phyloP scores from a whole-genome alignment of 177 flowering plant genomes.

The Vitis hybrid region DNA sequence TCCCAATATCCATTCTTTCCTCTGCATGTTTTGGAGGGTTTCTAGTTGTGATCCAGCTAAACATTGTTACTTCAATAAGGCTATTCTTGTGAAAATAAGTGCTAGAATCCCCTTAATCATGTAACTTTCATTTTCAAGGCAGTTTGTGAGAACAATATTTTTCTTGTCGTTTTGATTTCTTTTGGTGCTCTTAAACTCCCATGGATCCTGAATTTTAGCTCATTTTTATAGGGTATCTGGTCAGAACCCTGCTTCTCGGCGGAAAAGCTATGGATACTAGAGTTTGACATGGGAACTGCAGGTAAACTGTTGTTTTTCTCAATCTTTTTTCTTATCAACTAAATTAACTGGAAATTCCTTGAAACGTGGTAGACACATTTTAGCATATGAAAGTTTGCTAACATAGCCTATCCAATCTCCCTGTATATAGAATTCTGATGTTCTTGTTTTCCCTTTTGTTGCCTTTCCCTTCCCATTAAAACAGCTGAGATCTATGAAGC shows the following conservation, averaged over 20 bases:
- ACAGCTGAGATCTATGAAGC: constrained; percentile 88
- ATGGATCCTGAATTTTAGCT: constrained; percentile 21
- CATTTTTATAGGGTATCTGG: constrained; percentile 68
- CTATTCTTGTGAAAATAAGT: too few species aligned
- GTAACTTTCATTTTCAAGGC: not conserved
- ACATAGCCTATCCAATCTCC: constrained; percentile 43
- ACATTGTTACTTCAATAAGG: too few species aligned
- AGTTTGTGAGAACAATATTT: not conserved
- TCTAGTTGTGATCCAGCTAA: too few species aligned
- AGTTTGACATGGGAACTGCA: constrained; percentile 19
- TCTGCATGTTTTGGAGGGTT: not conserved
- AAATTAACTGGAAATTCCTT: constrained; percentile 13
- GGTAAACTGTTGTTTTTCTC: constrained; percentile 25
- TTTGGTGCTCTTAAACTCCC: not conserved
- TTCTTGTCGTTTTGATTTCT: not conserved
- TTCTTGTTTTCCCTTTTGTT: constrained; percentile 59
- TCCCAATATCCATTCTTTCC: not conserved
- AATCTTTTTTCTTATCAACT: constrained; percentile 3
- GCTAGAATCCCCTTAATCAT: not conserved
- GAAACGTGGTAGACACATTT: constrained; percentile 12
- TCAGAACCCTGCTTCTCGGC: constrained; percentile 61
- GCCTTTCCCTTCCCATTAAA: constrained; percentile 75
- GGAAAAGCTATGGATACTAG: constrained; percentile 74
- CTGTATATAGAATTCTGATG: constrained; percentile 57
- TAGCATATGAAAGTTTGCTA: constrained; percentile 20